Base-by-base conservation (phyloP, 1,139 yeast species). In the Yamadazyma atlantica region DNA sequence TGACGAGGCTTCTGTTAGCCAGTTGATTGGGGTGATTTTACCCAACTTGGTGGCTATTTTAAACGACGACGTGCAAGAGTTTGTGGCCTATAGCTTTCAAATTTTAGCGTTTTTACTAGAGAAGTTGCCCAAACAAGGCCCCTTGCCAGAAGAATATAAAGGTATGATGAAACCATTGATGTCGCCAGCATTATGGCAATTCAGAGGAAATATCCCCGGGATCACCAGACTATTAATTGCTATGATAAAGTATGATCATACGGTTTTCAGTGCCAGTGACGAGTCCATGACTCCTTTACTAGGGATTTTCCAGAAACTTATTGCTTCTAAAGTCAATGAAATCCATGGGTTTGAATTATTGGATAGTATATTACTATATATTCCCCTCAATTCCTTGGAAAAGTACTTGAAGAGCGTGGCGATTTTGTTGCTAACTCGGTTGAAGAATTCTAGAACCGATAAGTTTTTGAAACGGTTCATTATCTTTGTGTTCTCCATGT, bases 281-380 rank as follows among this genome's bases (percentile, higher is more conserved):
- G 70, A 66, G 32, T 54, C 69, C 22, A 60, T 90, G 38, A 77
- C 85, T 25, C 96, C 97, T 3, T 75, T 94, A 28, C 69, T 94
- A 37, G 99, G 99, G 33, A 95, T 94, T n/a, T 94, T 88, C 70
- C 98, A 94, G 65, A 89, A 90, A 57, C 70, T 94, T 45, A 80
- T 92, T 38, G 81, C 97, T 1, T 87, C 97, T 0, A 85, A 84
- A 51, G 75, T 79, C 13, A 85, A 88, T 53, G 97, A 92, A 51
- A 62, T 65, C 29, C 75, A 80, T 53, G 97, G 97, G 2, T 84
- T 94, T 57, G 97, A 92, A 42, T 66, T 94, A 33, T 64, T 94
- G 34, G 92, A 86, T 56, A 67, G 76, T 7, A 80, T 94, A 33
- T 60, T 90, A 38, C 57, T 79, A 34, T 66, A 74, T 43, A 64